phyloP scores from a whole-genome alignment of 2,329 filamentous ascomycete genomes.

The Aspergillus sp. region DNA sequence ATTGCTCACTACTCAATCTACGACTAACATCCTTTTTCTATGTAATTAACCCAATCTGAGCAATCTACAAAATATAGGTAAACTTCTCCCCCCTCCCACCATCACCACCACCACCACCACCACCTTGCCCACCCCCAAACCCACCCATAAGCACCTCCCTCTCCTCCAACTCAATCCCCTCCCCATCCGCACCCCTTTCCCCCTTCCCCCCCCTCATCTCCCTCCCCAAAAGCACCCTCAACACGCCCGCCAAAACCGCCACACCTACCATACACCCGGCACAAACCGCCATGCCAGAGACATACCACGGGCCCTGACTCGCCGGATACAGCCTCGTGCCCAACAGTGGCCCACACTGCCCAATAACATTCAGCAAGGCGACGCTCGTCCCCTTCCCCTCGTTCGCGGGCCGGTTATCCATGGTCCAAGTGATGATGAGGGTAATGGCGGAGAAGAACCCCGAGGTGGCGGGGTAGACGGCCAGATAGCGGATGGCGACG shows the following conservation, averaged over 20 bases:
- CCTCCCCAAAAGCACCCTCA: conserved; percentile 57
- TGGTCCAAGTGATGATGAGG: conserved; percentile 81
- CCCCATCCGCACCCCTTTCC: neutral
- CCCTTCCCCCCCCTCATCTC: conserved; percentile 45
- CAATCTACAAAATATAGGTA: neutral
- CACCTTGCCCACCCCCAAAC: neutral
- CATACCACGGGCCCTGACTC: conserved; percentile 62
- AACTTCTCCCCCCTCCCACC: neutral
- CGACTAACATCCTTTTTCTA: too few species aligned
- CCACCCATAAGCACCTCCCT: conserved; percentile 4
- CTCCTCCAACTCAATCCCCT: conserved; percentile 21
- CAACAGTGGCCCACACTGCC: conserved; percentile 75
- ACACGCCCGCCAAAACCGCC: conserved; percentile 54
- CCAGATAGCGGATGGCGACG: conserved; percentile 62
- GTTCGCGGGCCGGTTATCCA: conserved; percentile 77
- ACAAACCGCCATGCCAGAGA: conserved; percentile 63
- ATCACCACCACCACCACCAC: neutral
- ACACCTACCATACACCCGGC: conserved; percentile 64
- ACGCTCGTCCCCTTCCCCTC: conserved; percentile 73
- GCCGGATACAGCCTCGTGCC: conserved; percentile 66
- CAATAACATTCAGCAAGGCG: conserved; percentile 77
- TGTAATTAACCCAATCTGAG: neutral
- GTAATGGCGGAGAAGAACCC: conserved; percentile 86
- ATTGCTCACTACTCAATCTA: neutral
- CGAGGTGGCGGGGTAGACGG: conserved; percentile 73